Evolutionary conservation across 2,329 filamentous ascomycete species (phyloP), one percentile per base, ranked within the genome.

Genomic region (Fusarium nanum): DNA sequence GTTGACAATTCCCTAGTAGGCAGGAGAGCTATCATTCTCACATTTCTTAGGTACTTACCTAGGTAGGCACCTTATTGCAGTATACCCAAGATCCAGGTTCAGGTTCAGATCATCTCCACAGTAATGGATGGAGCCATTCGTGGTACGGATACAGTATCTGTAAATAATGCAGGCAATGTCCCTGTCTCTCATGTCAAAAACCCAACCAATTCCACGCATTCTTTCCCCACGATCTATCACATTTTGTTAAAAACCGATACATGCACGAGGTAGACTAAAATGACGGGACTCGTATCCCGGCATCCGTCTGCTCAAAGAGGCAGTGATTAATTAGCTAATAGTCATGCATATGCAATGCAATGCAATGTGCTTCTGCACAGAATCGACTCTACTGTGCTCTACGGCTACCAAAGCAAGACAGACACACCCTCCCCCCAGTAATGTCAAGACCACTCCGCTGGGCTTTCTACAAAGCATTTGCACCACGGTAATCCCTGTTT

Each of bases 181-280:
- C 34, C 13, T 52, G 46, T 52, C 46, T 42, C 54, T 45, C 25
- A 41, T 42, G 6, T 11, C 23, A 10, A 30, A n/a, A 41, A 12
- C 30, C 47, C 42, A 52, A 67, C 62, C 55, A 54, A 25, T 41
- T 56, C 37, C 30, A 41, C 23, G 27, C 56, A 61, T 70, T 55
- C 61, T 60, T 64, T 54, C 63, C 54, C 60, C 54, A 28, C 55
- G 45, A 70, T 70, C 57, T 70, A 64, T 70, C 67, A 70, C 54
- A 70, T 71, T 30, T 71, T 48, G 52, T 71, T 40, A 45, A 25
- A 62, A 69, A 46, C 20, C 6, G 23, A 42, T 41, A 20, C 23
- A 53, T 18, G 23, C 48, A 40, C 12, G 22, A 27, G 22, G 22
- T 52, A 23, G 12, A 22, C 23, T 22, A 41, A 27, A 27, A 42